Evolutionary conservation across 257 asterid species (phyloP), one percentile per base, ranked within the genome.

Genomic region (Verbascum thapsus): DNA sequence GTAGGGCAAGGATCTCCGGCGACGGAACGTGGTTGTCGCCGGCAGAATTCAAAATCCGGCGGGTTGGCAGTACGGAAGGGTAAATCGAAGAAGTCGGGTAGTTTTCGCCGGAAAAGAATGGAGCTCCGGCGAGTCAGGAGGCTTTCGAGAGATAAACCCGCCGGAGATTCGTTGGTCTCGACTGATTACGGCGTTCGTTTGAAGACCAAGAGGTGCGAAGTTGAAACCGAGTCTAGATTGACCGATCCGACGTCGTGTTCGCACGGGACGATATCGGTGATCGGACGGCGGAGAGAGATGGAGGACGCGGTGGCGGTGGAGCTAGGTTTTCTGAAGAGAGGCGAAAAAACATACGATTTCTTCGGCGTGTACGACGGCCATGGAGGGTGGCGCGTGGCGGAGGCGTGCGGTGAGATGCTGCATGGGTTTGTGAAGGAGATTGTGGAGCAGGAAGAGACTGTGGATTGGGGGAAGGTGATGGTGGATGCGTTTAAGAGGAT

Each of bases 211-310:
- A 43, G 69, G 11, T 34, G 39, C 9, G 53, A 10, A 3, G 8
- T 8, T 44, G 22, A 55, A n/a, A 19, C 39, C 11, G 18, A 13
- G 10, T 23, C 15, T 2, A 51, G 61, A 26, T 5, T 10, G 68
- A 26, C 12, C 4, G 32, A 20, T 12, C 22, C 19, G 40, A 38
- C 67, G 47, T 69, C 73, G 64, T n/a, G 20, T 55, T 52, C 82
- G 1, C 77, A 81, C 61, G 88, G 96, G 0, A 64, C 51, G 53
- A 66, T 83, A 8, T 79, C 91, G 30, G 67, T 81, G 7, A 81
- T 83, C 20, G 94, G 96, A 0, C 59, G 91, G 38, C 74, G 87
- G 71, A 72, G 91, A 11, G 85, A 78, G 44, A 81, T 85, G 91
- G 84, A 85, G 63, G 91, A 88, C 7, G 84, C 79, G 6, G 85